Base-by-base conservation (phyloP, 2,329 filamentous ascomycete species). In the Colletotrichum aenigma region DNA sequence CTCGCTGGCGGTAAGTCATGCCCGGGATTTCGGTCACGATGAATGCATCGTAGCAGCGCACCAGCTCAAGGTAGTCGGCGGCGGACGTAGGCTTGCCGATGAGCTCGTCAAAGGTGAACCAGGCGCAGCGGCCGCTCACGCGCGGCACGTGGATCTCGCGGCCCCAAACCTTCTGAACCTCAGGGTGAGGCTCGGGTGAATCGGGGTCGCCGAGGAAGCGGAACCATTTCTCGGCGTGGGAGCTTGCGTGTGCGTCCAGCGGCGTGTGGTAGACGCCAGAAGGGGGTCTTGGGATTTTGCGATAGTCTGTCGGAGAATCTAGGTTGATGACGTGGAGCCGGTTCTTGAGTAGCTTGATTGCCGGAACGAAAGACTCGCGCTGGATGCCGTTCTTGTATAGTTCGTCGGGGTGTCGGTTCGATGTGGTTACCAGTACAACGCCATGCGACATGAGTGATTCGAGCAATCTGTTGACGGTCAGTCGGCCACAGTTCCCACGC, bases 381-480 rank as follows among this genome's bases (percentile, higher is more conserved):
- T 99, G 97, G 78, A 99, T 96, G 71, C 97, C 97, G 83, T 99
- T 99, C 85, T 97, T 98, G 89, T 99, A 99, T 9, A 99, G 90
- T 76, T 99, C 96, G 81, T 97, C 93, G 0, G 97, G 97, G 80
- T 98, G 96, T n/a, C 97, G 91, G 85, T 99, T 99, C 9, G 95
- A 98, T 1, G 97, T 99, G 8, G 97, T 98, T 36, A 99, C 94
- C 68, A 99, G 90, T 18, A 98, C 96, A 4, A 98, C 96, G n/a
- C 97, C 97, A 81, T 98, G 96, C 6, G 95, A 94, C 96, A 98
- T 98, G 71, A 99, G 91, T 2, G 92, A 91, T 85, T 98, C 96
- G 10, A 99, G 91, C 7, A 99, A 88, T 78, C 94, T 91, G 28
- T 1, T 18, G 36, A 18, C 10, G 26, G 52, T 76, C 32, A 76